These are phyloP conservation scores for Wickerhamiella bombiphila DNA, from an alignment of 805 yeast genomes.

Conservation along the genomic window DNA sequence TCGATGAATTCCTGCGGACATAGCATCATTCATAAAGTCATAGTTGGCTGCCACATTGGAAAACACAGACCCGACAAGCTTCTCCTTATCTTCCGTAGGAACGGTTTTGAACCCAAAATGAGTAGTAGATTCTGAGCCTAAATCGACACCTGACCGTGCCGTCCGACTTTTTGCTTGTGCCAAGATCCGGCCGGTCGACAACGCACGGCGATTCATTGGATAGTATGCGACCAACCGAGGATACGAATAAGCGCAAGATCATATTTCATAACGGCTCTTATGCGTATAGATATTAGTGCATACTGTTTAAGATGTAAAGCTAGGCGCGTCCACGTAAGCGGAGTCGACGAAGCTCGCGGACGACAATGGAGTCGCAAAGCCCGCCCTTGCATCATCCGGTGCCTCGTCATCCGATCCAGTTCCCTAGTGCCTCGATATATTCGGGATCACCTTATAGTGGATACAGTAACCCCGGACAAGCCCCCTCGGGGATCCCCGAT, in stretches of 20 bases:
- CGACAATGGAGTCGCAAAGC: constrained; percentile 8
- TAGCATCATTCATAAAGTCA: constrained; percentile 95
- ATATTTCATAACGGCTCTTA: too few species aligned
- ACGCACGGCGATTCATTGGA: not conserved
- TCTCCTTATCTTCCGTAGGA: constrained; percentile 63
- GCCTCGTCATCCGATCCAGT: constrained; percentile 32
- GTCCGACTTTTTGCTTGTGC: too few species aligned
- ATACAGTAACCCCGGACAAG: constrained; percentile 3
- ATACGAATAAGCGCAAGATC: too few species aligned
- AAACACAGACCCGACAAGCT: constrained; percentile 59
- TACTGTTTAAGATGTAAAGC: too few species aligned
- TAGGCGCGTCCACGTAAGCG: too few species aligned
- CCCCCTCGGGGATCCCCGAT: constrained; percentile 20
- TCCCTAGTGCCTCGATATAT: constrained; percentile 13
- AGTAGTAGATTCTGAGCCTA: constrained; percentile 39
- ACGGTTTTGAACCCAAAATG: constrained; percentile 89
- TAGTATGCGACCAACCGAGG: too few species aligned
- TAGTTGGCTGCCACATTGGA: constrained; percentile 89
- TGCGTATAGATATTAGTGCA: too few species aligned
- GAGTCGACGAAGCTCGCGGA: too few species aligned
- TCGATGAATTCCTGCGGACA: constrained; percentile 91
- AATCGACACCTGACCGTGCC: too few species aligned
- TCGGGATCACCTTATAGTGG: constrained; percentile 1
- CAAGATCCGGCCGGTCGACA: not conserved
- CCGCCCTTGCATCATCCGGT: constrained; percentile 33